A percentile compares a stretch with the other conserved stretches of the same genome.
Conservation (phyloP, 2,329 filamentous ascomycete species). For the Dryadomyces sulphureus region DNA sequence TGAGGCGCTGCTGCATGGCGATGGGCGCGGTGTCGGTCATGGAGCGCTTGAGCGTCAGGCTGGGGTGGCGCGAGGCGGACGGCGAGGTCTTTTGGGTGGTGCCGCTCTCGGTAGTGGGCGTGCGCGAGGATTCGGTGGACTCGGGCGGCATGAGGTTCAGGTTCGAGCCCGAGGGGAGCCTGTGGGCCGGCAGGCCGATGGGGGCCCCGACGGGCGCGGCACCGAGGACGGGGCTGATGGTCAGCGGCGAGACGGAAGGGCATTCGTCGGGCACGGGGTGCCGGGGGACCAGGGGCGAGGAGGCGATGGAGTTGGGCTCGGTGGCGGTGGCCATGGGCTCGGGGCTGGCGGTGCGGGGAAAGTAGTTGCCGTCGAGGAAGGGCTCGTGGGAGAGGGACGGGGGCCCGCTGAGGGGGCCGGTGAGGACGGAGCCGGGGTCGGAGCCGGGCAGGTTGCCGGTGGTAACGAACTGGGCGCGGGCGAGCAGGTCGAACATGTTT, state of each 20-base stretch:
- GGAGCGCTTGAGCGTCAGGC: constrained; percentile 56
- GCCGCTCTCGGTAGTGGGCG: constrained; percentile 40
- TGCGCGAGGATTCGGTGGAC: constrained; percentile 36
- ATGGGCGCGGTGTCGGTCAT: constrained; percentile 70
- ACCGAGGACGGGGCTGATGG: background rate
- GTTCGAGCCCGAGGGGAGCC: background rate
- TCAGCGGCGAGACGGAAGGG: background rate
- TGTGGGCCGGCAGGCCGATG: background rate
- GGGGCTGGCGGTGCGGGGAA: constrained; percentile 35
- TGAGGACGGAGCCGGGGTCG: constrained; percentile 17
- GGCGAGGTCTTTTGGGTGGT: constrained; percentile 36
- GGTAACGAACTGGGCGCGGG: constrained; percentile 65
- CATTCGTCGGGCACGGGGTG: background rate
- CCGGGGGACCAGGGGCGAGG: constrained; percentile 11
- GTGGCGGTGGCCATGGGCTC: constrained; percentile 21
- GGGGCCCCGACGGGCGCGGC: background rate
- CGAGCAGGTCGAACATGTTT: constrained; percentile 77
- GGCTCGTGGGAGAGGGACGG: constrained; percentile 49
- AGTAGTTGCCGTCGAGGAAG: constrained; percentile 71
- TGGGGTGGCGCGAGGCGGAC: constrained; percentile 45
- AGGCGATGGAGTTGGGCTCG: background rate
- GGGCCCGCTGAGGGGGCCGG: constrained; percentile 67
- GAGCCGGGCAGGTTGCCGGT: constrained; percentile 44
- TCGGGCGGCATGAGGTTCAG: constrained; percentile 11
- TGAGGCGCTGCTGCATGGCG: constrained; percentile 65